Conservation (phyloP, 352 stramenopile species). For the Phytophthora pinifolia region DNA sequence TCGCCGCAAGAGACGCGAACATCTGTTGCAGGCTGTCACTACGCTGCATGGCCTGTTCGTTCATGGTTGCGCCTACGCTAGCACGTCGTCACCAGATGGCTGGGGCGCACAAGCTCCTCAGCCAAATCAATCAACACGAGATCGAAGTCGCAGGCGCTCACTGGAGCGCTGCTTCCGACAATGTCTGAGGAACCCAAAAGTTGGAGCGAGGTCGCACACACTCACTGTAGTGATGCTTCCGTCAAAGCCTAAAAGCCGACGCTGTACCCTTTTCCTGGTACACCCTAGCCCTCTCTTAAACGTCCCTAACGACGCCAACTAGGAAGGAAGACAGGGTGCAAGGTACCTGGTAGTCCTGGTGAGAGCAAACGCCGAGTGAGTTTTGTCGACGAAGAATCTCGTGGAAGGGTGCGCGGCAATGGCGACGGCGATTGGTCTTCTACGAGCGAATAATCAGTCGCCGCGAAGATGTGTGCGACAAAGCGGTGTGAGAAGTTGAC, state of each 20-base stretch:
- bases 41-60: constrained; percentile 1
- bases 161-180: no score
- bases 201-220: background rate
- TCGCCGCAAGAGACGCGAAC: constrained; percentile 4
- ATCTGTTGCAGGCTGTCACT: constrained; percentile 2
- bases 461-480: no score
- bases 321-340: no score
- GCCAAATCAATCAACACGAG: constrained; percentile 15
- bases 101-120: background rate
- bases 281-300: constrained; percentile 5
- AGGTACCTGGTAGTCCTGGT: no score
- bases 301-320: constrained; percentile 2
- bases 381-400: no score
- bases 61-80: constrained; percentile 9
- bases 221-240: constrained; percentile 9
- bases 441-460: no score
- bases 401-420: no score
- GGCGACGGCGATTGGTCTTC: no score
- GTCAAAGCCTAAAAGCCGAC: constrained; percentile 2
- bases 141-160: background rate
- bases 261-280: constrained; percentile 3
- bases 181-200: no score
- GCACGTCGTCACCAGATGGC: constrained; percentile 2
- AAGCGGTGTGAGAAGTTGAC: no score
- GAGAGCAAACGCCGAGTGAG: no score